Evolutionary conservation across 208 protist genomes (phyloP).

Genomic region (Leishmania mexicana): DNA sequence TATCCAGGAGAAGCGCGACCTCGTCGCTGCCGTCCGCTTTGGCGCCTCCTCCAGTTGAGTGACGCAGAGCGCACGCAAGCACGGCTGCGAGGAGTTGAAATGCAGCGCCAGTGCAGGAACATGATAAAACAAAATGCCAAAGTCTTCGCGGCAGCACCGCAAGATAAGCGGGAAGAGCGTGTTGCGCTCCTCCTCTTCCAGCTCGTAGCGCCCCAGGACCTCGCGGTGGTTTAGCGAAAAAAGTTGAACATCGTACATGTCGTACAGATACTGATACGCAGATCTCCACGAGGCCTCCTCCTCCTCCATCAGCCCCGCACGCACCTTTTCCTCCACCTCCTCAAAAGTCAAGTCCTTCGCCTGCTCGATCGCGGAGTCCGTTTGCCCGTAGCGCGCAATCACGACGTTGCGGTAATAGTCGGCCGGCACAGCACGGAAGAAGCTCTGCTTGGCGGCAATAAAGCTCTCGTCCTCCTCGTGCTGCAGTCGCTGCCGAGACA

Average conservation of each 20-base stretch:
- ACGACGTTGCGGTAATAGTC: constrained; percentile 67
- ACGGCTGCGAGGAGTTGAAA: constrained; percentile 15
- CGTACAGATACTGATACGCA: constrained; percentile 61
- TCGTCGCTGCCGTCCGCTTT: neutral
- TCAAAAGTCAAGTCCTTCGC: constrained; percentile 37
- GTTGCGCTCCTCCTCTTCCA: constrained; percentile 50
- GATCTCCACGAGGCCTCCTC: constrained; percentile 40
- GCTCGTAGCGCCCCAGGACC: constrained; percentile 47
- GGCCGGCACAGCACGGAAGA: constrained; percentile 59
- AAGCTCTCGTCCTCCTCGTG: constrained; percentile 57
- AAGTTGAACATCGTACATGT: constrained; percentile 58
- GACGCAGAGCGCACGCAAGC: constrained; percentile 37
- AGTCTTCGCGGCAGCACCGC: constrained; percentile 40
- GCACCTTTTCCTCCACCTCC: constrained; percentile 38
- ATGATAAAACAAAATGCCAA: constrained; percentile 54
- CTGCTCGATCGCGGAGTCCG: neutral
- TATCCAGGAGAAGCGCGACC: constrained; percentile 17
- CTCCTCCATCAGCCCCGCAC: constrained; percentile 34
- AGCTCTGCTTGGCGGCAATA: constrained; percentile 36
- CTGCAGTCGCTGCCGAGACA: constrained; percentile 45
- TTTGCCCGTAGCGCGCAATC: constrained; percentile 46
- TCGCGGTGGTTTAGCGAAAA: constrained; percentile 59
- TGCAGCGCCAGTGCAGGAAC: constrained; percentile 54
- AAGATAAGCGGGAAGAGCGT: constrained; percentile 39
- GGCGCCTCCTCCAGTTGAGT: constrained; percentile 19